Percentiles rank a stretch among this genome's conserved stretches.
These are phyloP conservation scores for Cryptococcus sp. DNA, from an alignment of 1,284 basidiomycete genomes.

Conservation along the genomic window DNA sequence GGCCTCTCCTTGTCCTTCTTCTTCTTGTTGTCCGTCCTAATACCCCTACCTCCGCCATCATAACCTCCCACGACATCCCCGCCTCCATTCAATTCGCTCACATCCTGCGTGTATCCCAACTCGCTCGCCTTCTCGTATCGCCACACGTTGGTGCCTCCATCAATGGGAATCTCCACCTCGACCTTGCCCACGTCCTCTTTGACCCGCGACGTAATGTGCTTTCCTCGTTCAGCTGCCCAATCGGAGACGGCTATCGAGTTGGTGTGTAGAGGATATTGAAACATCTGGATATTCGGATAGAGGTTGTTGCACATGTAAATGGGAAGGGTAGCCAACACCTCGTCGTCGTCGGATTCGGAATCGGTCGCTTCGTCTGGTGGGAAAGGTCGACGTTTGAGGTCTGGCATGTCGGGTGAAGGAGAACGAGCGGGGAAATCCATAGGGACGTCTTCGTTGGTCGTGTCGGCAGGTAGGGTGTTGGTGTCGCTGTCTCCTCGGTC, in stretches of 20 bases:
- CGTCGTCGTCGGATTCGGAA: constrained; percentile 28
- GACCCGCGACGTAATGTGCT: constrained; percentile 38
- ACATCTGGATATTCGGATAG: constrained; percentile 30
- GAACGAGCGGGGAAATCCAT: constrained; percentile 13
- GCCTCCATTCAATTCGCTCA: constrained; percentile 17
- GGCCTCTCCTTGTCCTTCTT: constrained; percentile 22
- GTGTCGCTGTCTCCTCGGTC: constrained; percentile 7
- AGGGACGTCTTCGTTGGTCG: constrained; percentile 30
- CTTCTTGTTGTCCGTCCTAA: constrained; percentile 9
- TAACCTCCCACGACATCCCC: constrained; percentile 22
- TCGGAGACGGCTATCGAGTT: constrained; percentile 26
- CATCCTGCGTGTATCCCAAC: constrained; percentile 32
- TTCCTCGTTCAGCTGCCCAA: constrained; percentile 39
- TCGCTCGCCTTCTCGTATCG: constrained; percentile 42
- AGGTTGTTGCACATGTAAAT: constrained; percentile 40
- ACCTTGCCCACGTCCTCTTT: constrained; percentile 41
- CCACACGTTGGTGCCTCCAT: constrained; percentile 39
- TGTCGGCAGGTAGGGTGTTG: constrained; percentile 22
- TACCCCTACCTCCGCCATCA: constrained; percentile 5
- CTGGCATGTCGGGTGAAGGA: constrained; percentile 29
- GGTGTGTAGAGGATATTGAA: constrained; percentile 44
- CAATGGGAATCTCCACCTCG: constrained; percentile 45
- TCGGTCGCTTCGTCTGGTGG: constrained; percentile 15
- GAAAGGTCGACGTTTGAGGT: constrained; percentile 15
- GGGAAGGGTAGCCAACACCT: constrained; percentile 36